Evolutionary conservation across 2,329 filamentous ascomycete species (phyloP), one percentile per base, ranked within the genome.

Genomic region (Phyllosticta ampelicida): DNA sequence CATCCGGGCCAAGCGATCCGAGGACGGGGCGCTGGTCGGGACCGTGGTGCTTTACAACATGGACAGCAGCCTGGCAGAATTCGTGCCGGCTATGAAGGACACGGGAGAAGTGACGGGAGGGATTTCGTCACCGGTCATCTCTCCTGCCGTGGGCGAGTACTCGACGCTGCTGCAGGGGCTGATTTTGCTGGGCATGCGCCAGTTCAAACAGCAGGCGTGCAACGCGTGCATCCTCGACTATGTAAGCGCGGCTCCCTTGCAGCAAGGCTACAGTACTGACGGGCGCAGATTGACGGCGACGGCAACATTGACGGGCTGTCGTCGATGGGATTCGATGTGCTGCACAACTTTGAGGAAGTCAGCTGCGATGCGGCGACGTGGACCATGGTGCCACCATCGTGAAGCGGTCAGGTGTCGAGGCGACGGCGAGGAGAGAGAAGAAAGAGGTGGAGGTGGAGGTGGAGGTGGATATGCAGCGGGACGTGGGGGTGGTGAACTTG

Each of bases 321-420:
- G 58, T 83, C 83, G 0, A 89, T 95, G 86, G 89, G 89, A 1
- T 95, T 95, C 67, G 83, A 84, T 62, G 81, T 88, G 51, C 74
- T 90, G 62, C 86, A 92, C 72, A 85, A 80, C 48, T 95, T 90
- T 70, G 89, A 95, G 66, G 88, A 95, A 70, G 81, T 94, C 56
- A 87, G 84, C 60, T 85, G 81, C 65, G 83, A 86, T 69, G 81
- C 81, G 51, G 77, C 80, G 54, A 83, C 80, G 8, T 85, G 81
- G 81, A 81, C 75, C 1, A 76, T 79, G 73, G 77, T 79, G 65
- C 75, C 77, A 58, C 69, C 76, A n/a, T 68, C 71, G 54, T 73
- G 60, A 65, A 51, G 55, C 28, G 55, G 50, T 9, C 8, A 21
- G n/a, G 20, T 5, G 29, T 23, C 8, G 9, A n/a, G 8, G 9